Percentiles rank a stretch among this genome's conserved stretches.
These are phyloP conservation scores for Talaromyces wortmannii DNA, from an alignment of 495 filamentous ascomycete genomes.

Conservation along the genomic window DNA sequence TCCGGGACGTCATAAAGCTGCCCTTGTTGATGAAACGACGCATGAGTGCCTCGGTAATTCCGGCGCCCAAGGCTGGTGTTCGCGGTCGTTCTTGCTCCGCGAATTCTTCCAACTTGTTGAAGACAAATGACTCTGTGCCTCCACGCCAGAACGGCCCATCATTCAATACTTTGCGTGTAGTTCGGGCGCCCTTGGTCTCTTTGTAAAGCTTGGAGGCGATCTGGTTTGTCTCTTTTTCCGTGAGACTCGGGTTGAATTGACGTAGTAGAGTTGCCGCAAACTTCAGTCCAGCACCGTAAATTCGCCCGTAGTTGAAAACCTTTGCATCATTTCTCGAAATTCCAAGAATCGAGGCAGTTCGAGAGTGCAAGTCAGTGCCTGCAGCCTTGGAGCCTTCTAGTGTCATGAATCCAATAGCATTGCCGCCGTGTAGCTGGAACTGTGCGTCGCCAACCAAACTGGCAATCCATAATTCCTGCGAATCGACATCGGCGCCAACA, in stretches of 20 bases:
- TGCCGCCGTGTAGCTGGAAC: conserved; percentile 90
- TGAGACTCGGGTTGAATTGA: conserved; percentile 83
- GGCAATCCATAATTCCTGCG: conserved; percentile 98
- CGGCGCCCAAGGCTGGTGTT: conserved; percentile 90
- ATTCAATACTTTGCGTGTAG: conserved; percentile 57
- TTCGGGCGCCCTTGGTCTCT: conserved; percentile 82
- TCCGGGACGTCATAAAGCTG: conserved; percentile 88
- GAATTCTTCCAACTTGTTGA: conserved; percentile 96
- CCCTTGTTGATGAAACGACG: conserved; percentile 79
- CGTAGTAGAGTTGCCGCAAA: conserved; percentile 85
- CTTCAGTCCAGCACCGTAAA: conserved; percentile 91
- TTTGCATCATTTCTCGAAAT: conserved; percentile 95
- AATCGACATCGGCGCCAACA: conserved; percentile 96
- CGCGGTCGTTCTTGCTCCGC: conserved; percentile 87
- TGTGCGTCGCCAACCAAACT: conserved; percentile 90
- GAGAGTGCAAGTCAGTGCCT: conserved; percentile 91
- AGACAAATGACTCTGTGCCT: conserved; percentile 94
- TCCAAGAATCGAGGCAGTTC: conserved; percentile 83
- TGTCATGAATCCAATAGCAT: conserved; percentile 98
- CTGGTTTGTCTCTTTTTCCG: conserved; percentile 66
- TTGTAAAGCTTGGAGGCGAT: conserved; percentile 77
- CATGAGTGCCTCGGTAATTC: conserved; percentile 94
- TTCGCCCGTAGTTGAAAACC: conserved; percentile 97
- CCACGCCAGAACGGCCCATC: conserved; percentile 88
- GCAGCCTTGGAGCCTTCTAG: conserved; percentile 90